phyloP scores from a whole-genome alignment of 176 grass and related monocot species.

The Juncus effusus region DNA sequence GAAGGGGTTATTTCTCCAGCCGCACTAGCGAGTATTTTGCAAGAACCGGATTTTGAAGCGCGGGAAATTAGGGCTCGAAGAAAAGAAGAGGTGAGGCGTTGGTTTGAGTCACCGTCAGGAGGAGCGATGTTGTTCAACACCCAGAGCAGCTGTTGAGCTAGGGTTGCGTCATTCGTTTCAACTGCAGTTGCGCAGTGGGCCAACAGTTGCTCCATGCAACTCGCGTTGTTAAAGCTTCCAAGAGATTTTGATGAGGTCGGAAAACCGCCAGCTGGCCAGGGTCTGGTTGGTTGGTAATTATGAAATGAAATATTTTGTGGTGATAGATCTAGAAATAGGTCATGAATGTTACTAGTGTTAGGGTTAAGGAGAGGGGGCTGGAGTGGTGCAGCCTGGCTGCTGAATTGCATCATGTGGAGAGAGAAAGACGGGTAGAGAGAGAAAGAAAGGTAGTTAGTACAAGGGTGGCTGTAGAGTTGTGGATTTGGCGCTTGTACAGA shows the following conservation, averaged over 20 bases:
- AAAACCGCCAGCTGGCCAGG: constrained; percentile 40
- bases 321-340: constrained; percentile 48
- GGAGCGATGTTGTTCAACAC: constrained; percentile 99
- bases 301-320: constrained; percentile 24
- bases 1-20: constrained; percentile 28
- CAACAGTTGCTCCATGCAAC: constrained; percentile 98
- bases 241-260: constrained; percentile 49
- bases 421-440: constrained; percentile 36
- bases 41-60: constrained; percentile 73
- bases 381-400: constrained; percentile 51
- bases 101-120: constrained; percentile 81
- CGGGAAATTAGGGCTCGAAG: constrained; percentile 80
- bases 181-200: constrained; percentile 97
- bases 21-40: constrained; percentile 60
- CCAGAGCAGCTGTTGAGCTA: constrained; percentile 96
- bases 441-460: constrained; percentile 38
- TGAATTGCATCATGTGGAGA: constrained; percentile 96
- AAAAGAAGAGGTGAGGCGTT: constrained; percentile 79
- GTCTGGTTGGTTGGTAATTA: constrained; percentile 2
- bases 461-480: constrained; percentile 38
- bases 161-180: constrained; percentile 91
- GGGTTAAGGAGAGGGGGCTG: constrained; percentile 33
- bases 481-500: constrained; percentile 92
- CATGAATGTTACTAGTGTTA: constrained; percentile 40
- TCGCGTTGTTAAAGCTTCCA: constrained; percentile 57